phyloP scores from a whole-genome alignment of 495 filamentous ascomycete species.

The Ramalina intermedia region DNA sequence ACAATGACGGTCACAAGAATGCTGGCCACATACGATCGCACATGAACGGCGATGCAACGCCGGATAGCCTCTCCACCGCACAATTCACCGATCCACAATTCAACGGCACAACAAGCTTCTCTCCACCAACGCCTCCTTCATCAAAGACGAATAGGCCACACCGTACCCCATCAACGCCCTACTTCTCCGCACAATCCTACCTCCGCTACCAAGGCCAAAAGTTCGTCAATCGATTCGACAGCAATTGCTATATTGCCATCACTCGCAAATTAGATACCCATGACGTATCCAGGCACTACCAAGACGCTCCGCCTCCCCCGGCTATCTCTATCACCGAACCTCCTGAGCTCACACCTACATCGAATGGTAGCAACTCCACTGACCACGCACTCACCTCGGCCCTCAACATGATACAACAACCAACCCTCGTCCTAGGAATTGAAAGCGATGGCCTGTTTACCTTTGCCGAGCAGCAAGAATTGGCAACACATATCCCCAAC shows the following conservation, averaged over 20 bases:
- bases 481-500: slow-evolving; percentile 70
- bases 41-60: slow-evolving; percentile 21
- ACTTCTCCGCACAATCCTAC: slow-evolving; percentile 95
- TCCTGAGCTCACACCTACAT: neutral
- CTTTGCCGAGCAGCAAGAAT: slow-evolving; percentile 85
- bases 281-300: slow-evolving; percentile 67
- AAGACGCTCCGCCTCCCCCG: slow-evolving; percentile 27
- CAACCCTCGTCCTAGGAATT: slow-evolving; percentile 79
- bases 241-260: slow-evolving; percentile 97
- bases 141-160: neutral
- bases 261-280: slow-evolving; percentile 98
- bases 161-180: slow-evolving; percentile 48
- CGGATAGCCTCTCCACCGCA: slow-evolving; percentile 13
- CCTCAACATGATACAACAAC: slow-evolving; percentile 71
- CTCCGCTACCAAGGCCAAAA: slow-evolving; percentile 95
- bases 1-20: slow-evolving; percentile 83
- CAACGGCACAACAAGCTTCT: slow-evolving; percentile 45
- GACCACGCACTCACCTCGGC: slow-evolving; percentile 44
- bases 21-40: slow-evolving; percentile 25
- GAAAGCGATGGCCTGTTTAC: slow-evolving; percentile 92
- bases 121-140: slow-evolving; percentile 7
- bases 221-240: slow-evolving; percentile 92
- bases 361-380: neutral
- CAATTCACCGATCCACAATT: slow-evolving; percentile 63
- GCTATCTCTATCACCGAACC: too few relatives aligned